Conservation (phyloP, 345 rosid species). For the Arabidopsis suecica region DNA sequence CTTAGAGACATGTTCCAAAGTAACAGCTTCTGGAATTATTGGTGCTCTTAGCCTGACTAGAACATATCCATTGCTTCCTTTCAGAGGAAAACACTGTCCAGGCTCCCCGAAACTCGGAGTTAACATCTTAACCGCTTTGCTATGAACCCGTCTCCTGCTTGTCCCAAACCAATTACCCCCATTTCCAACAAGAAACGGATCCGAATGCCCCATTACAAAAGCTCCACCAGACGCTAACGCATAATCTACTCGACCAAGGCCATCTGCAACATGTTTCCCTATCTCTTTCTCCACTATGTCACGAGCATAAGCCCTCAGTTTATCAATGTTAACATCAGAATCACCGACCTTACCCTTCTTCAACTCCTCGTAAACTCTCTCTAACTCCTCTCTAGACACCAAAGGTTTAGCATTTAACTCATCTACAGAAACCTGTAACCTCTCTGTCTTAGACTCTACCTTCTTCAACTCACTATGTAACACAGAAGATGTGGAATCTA, state of each 20-base stretch:
- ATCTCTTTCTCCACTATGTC: constrained; percentile 79
- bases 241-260: constrained; percentile 82
- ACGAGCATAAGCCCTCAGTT: constrained; percentile 74
- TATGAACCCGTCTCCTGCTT: constrained; percentile 50
- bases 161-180: constrained; percentile 55
- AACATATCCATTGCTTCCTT: constrained; percentile 80
- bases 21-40: constrained; percentile 80
- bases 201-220: constrained; percentile 71
- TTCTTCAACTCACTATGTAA: constrained; percentile 59
- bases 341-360: constrained; percentile 53
- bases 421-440: constrained; percentile 55
- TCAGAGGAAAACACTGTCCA: constrained; percentile 93
- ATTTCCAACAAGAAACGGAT: constrained; percentile 56
- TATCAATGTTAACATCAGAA: constrained; percentile 58
- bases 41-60: constrained; percentile 72
- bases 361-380: constrained; percentile 60
- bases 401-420: constrained; percentile 61
- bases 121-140: constrained; percentile 69
- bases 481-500: constrained; percentile 51
- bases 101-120: constrained; percentile 96
- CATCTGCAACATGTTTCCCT: constrained; percentile 92
- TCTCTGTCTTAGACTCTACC: constrained; percentile 48
- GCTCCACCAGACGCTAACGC: constrained; percentile 79
- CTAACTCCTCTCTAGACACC: constrained; percentile 75
- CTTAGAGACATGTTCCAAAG: constrained; percentile 93